Evolutionary conservation across 2,329 filamentous ascomycete species (phyloP), one percentile per base, ranked within the genome.

Genomic region (Aspergillus neotritici): DNA sequence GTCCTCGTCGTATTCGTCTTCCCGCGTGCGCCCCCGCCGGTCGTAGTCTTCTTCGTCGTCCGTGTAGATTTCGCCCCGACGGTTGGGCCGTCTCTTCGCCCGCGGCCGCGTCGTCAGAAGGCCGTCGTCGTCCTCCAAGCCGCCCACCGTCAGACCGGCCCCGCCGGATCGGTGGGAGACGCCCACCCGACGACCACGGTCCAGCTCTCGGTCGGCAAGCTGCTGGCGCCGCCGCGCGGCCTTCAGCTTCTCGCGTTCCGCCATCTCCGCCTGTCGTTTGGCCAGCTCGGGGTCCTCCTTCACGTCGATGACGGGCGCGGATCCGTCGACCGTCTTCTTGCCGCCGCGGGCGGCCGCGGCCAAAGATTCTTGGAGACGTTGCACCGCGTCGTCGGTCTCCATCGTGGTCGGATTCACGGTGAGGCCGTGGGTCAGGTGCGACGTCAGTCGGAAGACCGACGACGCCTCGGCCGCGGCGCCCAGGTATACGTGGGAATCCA

Each of bases 1-100:
- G 37, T 86, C 83, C 57, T 86, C 84, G 60, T 91, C 86, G 57
- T 90, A 90, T 56, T 90, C 83, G 66, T 94, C 84, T 63, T 89
- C 81, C 62, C 85, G 83, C 67, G 64, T 71, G 16, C 69, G 64
- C 4, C 66, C 63, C 33, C 70, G 63, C 17, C 68, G 65, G 21
- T 65, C 62, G 43, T 68, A 72, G 7, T 73, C 71, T 38, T 73
- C 70, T 51, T 74, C 73, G 21, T 73, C 70, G 42, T 74, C 70
- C 1, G 67, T 70, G 50, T 73, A 71, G 43, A 73, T 70, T 47
- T 74, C 71, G 16, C 71, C 71, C 29, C 67, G 68, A 31, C 70
- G 65, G 48, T 72, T 71, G 10, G 64, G 53, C 36, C 60, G 65
- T 38, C 65, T 66, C 44, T 60, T 59, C 41, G 57, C 58, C 21